A percentile compares a stretch with the other conserved stretches of the same genome.
These are phyloP conservation scores for Saccharomycopsis fodiens DNA, from an alignment of 805 yeast genomes.

Conservation along the genomic window DNA sequence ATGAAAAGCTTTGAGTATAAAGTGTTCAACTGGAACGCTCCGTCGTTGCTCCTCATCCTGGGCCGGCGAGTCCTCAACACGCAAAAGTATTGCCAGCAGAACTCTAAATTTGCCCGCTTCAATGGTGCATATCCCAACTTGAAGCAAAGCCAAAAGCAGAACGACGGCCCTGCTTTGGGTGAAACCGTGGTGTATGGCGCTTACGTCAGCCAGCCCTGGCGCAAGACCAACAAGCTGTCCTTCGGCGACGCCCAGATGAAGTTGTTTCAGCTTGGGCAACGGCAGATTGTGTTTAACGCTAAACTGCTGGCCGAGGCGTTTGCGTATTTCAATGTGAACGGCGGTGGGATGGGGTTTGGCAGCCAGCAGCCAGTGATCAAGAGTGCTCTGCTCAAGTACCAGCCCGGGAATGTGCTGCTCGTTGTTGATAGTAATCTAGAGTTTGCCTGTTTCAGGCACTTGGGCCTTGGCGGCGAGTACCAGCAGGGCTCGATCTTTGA, in stretches of 20 bases:
- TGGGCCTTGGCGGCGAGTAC: slow-evolving; percentile 41
- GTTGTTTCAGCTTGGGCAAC: slow-evolving; percentile 64
- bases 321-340: slow-evolving; percentile 64
- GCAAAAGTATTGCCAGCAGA: neutral
- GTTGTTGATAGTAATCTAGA: slow-evolving; percentile 75
- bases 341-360: slow-evolving; percentile 85
- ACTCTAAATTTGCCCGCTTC: slow-evolving; percentile 30
- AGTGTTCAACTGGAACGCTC: slow-evolving; percentile 86
- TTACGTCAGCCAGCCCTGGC: slow-evolving; percentile 69
- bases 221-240: slow-evolving; percentile 53
- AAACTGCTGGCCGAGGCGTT: slow-evolving; percentile 27
- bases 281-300: slow-evolving; percentile 45
- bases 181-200: slow-evolving; percentile 52
- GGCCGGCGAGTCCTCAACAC: slow-evolving; percentile 45
- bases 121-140: slow-evolving; percentile 32
- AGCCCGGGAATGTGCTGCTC: slow-evolving; percentile 73
- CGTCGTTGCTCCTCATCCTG: slow-evolving; percentile 60
- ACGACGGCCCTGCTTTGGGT: slow-evolving; percentile 16
- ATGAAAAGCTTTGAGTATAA: slow-evolving; percentile 80
- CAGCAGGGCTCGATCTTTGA: slow-evolving; percentile 28
- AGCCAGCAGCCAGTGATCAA: slow-evolving; percentile 53
- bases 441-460: slow-evolving; percentile 69
- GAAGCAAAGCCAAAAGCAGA: slow-evolving; percentile 6
- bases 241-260: slow-evolving; percentile 58
- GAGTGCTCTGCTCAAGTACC: slow-evolving; percentile 35